Base-by-base conservation (phyloP, 441 rosid species). In the Erodium chrysanthum region DNA sequence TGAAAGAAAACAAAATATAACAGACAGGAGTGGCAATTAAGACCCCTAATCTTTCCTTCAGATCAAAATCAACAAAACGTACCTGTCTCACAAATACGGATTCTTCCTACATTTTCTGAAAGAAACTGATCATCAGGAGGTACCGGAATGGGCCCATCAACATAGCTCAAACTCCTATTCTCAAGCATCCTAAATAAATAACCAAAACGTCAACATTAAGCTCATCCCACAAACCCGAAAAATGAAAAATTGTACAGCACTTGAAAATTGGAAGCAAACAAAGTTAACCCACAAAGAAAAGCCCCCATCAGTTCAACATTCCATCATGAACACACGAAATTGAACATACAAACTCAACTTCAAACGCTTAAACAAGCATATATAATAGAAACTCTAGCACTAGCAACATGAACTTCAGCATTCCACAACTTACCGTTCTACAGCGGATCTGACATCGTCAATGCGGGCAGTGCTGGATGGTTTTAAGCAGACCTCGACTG, bases 401-500 rank as follows among this genome's bases (percentile, higher is more conserved):
- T 25, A 25, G 5, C 5, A 67, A 46, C 10, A 25, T n/a, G 35
- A 64, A 48, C 2, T 50, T 18, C 52, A 2, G 9, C 25, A 7
- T 20, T 23, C 12, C 12, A 46, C 5, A 46, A 69, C 68, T 60
- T 66, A 87, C 95, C 86, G 81, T 80, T 93, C 96, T 6, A 93
- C 86, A 20, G 92, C 86, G 59, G 79, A 73, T 46, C 77, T 79
- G 11, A 93, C 88, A 40, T 91, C 91, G 37, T 85, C 88, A 0
- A 70, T 31, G 0, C 88, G 86, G 69, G 90, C 96, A 0, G 97
- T 79, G 85, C 96, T 86, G 14, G 96, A 89, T 14, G 90, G 77
- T 73, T 88, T 91, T 66, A 93, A 79, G 84, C 97, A 91, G 29
- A 89, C 98, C 80, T 93, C 97, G 68, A 93, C 95, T 90, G 81